These are phyloP conservation scores for Penicillium sp. DNA, from an alignment of 2,329 filamentous ascomycete genomes.

Conservation along the genomic window DNA sequence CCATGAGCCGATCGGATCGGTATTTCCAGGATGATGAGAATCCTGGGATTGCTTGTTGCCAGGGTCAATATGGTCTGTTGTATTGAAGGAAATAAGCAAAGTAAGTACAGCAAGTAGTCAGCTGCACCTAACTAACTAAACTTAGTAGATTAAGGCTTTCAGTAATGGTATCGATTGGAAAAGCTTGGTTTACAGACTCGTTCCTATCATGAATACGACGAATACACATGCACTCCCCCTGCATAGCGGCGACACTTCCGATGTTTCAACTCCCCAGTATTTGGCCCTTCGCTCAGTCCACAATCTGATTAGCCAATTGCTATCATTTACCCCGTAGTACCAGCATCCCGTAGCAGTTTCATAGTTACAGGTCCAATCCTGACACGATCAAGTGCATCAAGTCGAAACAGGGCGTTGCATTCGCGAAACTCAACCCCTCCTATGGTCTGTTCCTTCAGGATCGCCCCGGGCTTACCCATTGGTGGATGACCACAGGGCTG, in stretches of 20 bases:
- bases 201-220: neutral
- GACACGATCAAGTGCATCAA: neutral
- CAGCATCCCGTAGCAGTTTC: neutral
- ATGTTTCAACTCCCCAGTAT: neutral
- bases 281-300: neutral
- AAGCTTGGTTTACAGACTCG: neutral
- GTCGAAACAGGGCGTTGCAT: neutral
- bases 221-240: no score
- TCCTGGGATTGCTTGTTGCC: no score
- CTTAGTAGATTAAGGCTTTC: neutral
- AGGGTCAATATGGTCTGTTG: no score
- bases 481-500: neutral
- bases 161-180: neutral
- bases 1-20: neutral
- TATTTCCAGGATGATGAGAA: neutral
- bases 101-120: no score
- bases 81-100: no score
- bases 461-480: neutral
- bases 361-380: neutral
- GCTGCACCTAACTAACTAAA: no score
- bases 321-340: neutral
- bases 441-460: neutral
- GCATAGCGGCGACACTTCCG: neutral
- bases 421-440: neutral
- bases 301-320: neutral